A percentile compares a stretch with the other conserved stretches of the same genome.
Evolutionary conservation across 2,329 filamentous ascomycete genomes (phyloP).

Genomic region (Diaporthe citriasiana): DNA sequence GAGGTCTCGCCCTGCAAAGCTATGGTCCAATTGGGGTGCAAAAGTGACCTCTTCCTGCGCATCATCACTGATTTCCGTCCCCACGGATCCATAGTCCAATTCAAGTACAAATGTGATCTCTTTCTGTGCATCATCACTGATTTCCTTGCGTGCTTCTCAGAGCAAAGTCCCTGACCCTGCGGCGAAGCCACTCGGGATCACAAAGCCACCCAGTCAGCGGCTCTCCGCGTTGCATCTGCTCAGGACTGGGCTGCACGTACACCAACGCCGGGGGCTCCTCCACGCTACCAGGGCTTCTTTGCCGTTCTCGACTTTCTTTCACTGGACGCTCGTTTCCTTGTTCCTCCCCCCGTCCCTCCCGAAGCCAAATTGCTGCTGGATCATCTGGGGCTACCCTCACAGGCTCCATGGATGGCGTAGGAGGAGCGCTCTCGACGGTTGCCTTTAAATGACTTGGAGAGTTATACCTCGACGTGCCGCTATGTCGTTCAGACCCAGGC

Average conservation of each 20-base stretch:
- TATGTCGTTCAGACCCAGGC: background rate
- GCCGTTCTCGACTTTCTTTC: background rate
- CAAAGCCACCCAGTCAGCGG: slow-evolving; percentile 10
- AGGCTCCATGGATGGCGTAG: background rate
- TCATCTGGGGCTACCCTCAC: background rate
- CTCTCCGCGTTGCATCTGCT: background rate
- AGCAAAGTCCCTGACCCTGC: background rate
- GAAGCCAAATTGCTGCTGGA: too few relatives aligned
- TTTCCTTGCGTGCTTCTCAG: background rate
- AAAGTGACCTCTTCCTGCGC: background rate
- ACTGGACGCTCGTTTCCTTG: too few relatives aligned
- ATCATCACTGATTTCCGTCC: background rate
- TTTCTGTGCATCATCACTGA: background rate
- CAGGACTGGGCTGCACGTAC: slow-evolving; percentile 1
- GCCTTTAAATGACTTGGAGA: background rate
- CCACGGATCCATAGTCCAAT: background rate
- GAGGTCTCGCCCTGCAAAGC: background rate
- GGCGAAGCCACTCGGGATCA: slow-evolving; percentile 8
- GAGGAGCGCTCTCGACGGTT: slow-evolving; percentile 22
- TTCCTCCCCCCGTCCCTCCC: too few relatives aligned
- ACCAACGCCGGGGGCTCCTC: background rate
- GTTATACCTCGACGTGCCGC: background rate
- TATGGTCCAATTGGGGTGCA: background rate
- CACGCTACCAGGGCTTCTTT: background rate
- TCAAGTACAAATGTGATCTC: background rate